Conservation (phyloP, 2,329 filamentous ascomycete species). For the Chalara sp. region DNA sequence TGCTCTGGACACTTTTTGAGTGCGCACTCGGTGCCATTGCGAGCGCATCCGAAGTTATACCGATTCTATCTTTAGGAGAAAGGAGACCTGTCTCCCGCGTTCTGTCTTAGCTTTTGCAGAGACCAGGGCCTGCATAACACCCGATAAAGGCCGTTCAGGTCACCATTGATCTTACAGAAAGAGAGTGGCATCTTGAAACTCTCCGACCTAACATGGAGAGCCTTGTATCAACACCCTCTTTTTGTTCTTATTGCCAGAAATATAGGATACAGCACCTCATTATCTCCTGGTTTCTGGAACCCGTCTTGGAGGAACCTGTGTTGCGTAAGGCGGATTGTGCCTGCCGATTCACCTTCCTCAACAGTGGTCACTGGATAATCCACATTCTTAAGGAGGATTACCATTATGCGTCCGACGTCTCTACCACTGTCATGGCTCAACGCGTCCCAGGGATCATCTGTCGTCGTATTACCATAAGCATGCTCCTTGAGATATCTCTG, state of each 20-base stretch:
- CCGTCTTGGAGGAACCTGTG: slow-evolving; percentile 51
- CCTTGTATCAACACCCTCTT: no score
- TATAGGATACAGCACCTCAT: slow-evolving; percentile 35
- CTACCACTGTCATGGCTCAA: slow-evolving; percentile 62
- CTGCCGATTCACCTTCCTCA: slow-evolving; percentile 38
- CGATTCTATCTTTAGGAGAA: slow-evolving; percentile 60
- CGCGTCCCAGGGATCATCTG: slow-evolving; percentile 61
- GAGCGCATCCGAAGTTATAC: slow-evolving; percentile 63
- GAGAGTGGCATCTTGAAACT: not conserved
- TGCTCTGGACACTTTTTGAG: not conserved
- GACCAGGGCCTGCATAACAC: slow-evolving; percentile 59
- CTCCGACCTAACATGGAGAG: no score
- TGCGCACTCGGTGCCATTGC: slow-evolving; percentile 41
- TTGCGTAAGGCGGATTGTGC: slow-evolving; percentile 57
- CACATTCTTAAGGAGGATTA: slow-evolving; percentile 52
- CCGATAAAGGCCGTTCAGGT: slow-evolving; percentile 62
- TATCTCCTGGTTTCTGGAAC: slow-evolving; percentile 39
- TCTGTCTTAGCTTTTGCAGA: slow-evolving; percentile 57
- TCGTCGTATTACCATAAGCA: slow-evolving; percentile 55
- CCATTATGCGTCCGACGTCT: slow-evolving; percentile 61
- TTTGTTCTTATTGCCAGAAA: no score
- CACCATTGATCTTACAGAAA: slow-evolving; percentile 63
- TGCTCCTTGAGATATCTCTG: slow-evolving; percentile 60
- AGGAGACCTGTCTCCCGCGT: slow-evolving; percentile 40
- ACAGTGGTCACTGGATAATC: slow-evolving; percentile 63